These are phyloP conservation scores for Neodidymelliopsis sp. DNA, from an alignment of 2,329 filamentous ascomycete genomes.

Conservation along the genomic window DNA sequence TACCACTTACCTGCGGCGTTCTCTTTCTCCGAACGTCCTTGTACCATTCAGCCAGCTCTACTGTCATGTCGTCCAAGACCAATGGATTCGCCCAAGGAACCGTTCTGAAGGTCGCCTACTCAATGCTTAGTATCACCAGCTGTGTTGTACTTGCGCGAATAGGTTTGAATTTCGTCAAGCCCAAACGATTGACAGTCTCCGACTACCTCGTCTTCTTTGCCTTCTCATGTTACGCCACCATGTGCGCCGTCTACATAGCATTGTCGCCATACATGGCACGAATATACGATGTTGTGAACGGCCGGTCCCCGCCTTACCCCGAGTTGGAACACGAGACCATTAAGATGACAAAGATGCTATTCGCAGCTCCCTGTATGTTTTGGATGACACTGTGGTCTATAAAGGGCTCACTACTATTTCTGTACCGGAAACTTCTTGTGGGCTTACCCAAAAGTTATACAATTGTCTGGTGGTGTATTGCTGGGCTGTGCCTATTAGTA, in stretches of 20 bases:
- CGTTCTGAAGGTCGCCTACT: slow-evolving; percentile 22
- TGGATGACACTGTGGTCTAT: slow-evolving; percentile 51
- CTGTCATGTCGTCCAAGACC: slow-evolving; percentile 11
- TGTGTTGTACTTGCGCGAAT: slow-evolving; percentile 18
- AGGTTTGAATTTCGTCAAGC: slow-evolving; percentile 12
- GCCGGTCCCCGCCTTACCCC: slow-evolving; percentile 34
- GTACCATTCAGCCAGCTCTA: too few relatives aligned
- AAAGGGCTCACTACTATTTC: slow-evolving; percentile 49
- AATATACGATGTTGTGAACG: slow-evolving; percentile 33
- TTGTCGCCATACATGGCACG: slow-evolving; percentile 44
- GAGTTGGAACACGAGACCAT: slow-evolving; percentile 36
- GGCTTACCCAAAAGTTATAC: slow-evolving; percentile 36
- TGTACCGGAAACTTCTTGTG: slow-evolving; percentile 46
- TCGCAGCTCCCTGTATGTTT: slow-evolving; percentile 48
- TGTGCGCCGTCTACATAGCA: slow-evolving; percentile 43
- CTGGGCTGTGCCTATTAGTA: slow-evolving; percentile 43
- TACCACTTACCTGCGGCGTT: too few relatives aligned
- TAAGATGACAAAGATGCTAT: slow-evolving; percentile 47
- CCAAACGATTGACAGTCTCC: slow-evolving; percentile 9
- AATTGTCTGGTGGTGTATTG: slow-evolving; percentile 46
- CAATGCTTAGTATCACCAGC: slow-evolving; percentile 20
- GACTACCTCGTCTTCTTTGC: slow-evolving; percentile 32
- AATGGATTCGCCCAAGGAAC: slow-evolving; percentile 21
- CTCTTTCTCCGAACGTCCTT: too few relatives aligned
- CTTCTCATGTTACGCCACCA: slow-evolving; percentile 35